phyloP scores from a whole-genome alignment of 2,329 filamentous ascomycete genomes.

The Alternaria longipes region DNA sequence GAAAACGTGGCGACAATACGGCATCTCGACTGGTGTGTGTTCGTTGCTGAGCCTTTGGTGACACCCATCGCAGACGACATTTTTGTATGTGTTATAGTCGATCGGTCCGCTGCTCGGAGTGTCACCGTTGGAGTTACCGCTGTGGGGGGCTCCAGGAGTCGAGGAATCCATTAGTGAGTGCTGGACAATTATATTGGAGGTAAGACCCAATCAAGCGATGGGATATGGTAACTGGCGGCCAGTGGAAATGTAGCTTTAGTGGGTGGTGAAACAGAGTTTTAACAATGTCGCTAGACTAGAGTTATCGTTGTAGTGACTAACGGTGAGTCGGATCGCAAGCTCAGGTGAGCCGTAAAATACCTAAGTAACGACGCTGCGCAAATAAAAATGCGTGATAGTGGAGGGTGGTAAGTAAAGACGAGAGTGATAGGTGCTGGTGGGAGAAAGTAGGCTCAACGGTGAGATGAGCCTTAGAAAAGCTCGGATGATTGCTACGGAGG shows the following conservation, averaged over 20 bases:
- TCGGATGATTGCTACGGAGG: not conserved
- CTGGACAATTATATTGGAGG: not conserved
- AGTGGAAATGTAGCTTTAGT: too few species aligned
- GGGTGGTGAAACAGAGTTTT: not conserved
- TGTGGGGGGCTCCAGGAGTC: too few species aligned
- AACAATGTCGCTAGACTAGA: rapidly evolving
- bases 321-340: not conserved
- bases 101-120: not conserved
- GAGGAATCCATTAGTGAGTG: not conserved
- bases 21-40: not conserved
- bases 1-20: not conserved
- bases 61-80: not conserved
- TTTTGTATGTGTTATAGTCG: not conserved
- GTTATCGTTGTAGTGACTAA: not conserved
- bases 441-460: not conserved
- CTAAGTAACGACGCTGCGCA: not conserved
- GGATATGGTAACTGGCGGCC: too few species aligned
- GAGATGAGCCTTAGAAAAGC: not conserved
- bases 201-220: too few species aligned
- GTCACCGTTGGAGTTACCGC: not conserved
- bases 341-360: not conserved
- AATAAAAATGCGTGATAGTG: not conserved
- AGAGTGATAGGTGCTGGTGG: not conserved
- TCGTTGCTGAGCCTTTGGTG: not conserved
- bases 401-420: not conserved